Evolutionary conservation across 225 moss, liverwort and hornwort genomes (phyloP).

Genomic region (Neckera pumila): DNA sequence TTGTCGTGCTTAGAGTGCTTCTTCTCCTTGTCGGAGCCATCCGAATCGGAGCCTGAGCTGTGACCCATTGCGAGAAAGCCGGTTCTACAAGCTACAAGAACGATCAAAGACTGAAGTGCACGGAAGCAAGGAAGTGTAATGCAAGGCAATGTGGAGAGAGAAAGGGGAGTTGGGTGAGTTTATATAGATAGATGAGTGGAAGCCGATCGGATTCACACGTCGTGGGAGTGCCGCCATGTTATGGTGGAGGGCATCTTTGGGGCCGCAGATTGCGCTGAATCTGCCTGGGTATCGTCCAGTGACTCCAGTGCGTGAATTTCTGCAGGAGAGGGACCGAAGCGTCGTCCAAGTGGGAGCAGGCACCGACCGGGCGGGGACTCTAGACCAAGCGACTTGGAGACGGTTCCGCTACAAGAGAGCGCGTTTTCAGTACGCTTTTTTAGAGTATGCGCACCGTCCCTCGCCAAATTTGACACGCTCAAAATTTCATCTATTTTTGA

Average conservation of each 20-base stretch:
- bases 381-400: neutral
- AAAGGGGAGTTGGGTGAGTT: neutral
- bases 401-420: neutral
- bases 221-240: neutral
- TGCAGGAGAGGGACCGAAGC: neutral
- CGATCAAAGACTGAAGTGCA: neutral
- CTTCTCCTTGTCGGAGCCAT: neutral
- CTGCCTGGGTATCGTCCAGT: neutral
- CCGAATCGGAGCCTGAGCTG: neutral
- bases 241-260: neutral
- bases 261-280: neutral
- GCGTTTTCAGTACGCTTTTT: too few species aligned
- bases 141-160: neutral
- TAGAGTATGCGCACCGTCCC: neutral
- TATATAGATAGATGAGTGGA: neutral
- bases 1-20: slow-evolving; percentile 1
- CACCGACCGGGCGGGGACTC: neutral
- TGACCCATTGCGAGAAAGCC: neutral
- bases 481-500: neutral
- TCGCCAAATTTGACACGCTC: neutral
- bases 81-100: neutral
- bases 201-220: neutral
- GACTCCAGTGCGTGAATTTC: neutral
- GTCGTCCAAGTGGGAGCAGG: neutral
- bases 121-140: too few species aligned